These are phyloP conservation scores for Klebsormidium nitens DNA, from an alignment of 139 green algal genomes.

Conservation along the genomic window DNA sequence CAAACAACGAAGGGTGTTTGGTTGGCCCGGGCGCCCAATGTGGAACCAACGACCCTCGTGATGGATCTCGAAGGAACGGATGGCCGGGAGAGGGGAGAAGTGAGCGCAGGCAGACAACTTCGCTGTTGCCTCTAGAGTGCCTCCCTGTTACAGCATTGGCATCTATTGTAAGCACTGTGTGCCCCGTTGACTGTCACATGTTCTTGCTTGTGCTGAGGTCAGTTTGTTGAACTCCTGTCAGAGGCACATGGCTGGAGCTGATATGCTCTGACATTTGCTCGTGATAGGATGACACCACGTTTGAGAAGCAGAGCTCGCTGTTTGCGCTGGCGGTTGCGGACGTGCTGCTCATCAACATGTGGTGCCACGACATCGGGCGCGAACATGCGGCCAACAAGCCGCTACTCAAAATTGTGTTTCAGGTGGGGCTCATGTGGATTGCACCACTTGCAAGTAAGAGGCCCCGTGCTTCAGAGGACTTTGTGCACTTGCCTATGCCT, in stretches of 20 bases:
- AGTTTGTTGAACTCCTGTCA: no score
- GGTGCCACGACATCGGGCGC: slow-evolving; percentile 89
- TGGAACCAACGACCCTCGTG: slow-evolving; percentile 55
- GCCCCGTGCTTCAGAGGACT: not conserved
- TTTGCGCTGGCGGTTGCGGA: slow-evolving; percentile 93
- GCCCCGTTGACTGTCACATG: no score
- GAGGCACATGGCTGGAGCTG: no score
- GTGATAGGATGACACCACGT: slow-evolving; percentile 88
- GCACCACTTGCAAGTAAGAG: not conserved
- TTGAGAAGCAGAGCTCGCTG: slow-evolving; percentile 92
- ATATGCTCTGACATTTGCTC: no score
- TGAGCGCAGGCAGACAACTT: slow-evolving; percentile 4
- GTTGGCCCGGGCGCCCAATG: slow-evolving; percentile 16
- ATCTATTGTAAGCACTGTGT: not conserved
- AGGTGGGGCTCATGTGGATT: slow-evolving; percentile 50
- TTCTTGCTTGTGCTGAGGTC: no score
- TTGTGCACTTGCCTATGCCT: not conserved
- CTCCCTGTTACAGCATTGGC: not conserved
- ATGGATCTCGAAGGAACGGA: slow-evolving; percentile 84
- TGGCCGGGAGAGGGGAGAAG: slow-evolving; percentile 80
- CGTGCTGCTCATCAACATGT: slow-evolving; percentile 94
- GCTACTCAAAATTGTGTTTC: slow-evolving; percentile 95
- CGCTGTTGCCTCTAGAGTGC: not conserved
- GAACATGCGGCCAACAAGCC: slow-evolving; percentile 93
- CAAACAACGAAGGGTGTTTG: slow-evolving; percentile 47